A percentile compares a stretch with the other conserved stretches of the same genome.
These are phyloP conservation scores for Colletotrichum falcatum DNA, from an alignment of 2,329 filamentous ascomycete species.

Conservation along the genomic window DNA sequence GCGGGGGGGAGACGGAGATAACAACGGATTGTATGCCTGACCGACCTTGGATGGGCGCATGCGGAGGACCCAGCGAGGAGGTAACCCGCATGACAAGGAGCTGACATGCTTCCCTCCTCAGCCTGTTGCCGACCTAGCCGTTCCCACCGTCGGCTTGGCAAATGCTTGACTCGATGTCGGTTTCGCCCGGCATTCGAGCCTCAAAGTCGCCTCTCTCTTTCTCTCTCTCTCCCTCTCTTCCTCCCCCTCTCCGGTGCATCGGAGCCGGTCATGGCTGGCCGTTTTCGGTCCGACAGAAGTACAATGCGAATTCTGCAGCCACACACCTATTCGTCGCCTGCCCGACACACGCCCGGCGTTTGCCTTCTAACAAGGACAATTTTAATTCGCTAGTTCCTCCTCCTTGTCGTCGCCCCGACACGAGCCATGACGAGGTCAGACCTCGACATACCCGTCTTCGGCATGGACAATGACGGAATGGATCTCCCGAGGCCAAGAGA, in stretches of 20 bases:
- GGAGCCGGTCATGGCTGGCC: slow-evolving; percentile 20
- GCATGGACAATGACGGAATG: not conserved
- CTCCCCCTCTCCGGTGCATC: not conserved
- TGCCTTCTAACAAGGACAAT: not conserved
- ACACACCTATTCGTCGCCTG: not conserved
- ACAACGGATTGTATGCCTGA: slow-evolving; percentile 21
- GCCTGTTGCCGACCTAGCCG: slow-evolving; percentile 35
- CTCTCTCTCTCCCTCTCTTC: not conserved
- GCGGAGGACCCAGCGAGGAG: slow-evolving; percentile 6
- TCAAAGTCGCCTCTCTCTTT: not conserved
- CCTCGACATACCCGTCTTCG: slow-evolving; percentile 20
- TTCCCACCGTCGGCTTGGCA: slow-evolving; percentile 37
- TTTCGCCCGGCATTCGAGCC: slow-evolving; percentile 3
- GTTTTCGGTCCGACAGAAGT: slow-evolving; percentile 17
- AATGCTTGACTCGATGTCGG: slow-evolving; percentile 39
- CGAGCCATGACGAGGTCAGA: not conserved
- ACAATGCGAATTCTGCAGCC: not conserved
- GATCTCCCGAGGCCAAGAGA: not conserved
- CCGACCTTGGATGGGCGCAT: slow-evolving; percentile 11
- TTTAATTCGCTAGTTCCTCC: not conserved
- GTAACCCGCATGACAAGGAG: slow-evolving; percentile 25
- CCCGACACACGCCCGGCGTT: not conserved
- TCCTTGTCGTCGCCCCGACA: not conserved
- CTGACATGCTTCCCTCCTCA: slow-evolving; percentile 13
- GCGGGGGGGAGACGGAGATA: not conserved